Evolutionary conservation across 2,329 filamentous ascomycete genomes (phyloP), one percentile per base, ranked within the genome.

Genomic region (Fusarium sambucinum): DNA sequence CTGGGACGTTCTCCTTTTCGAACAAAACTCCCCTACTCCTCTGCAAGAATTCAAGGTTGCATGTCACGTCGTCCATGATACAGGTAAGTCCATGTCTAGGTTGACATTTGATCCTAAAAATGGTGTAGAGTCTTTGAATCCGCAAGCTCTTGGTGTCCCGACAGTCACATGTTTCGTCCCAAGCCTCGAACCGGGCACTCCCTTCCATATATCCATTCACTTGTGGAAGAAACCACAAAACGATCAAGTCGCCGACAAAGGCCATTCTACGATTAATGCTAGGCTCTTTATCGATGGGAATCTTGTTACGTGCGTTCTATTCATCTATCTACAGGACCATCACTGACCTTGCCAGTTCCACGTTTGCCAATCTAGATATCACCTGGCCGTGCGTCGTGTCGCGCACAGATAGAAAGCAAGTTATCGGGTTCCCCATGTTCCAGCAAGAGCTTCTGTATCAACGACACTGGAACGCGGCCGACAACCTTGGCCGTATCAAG

Each of bases 1-100:
- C 74, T 96, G 93, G 93, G 93, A 97, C 74, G 86, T 96, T 56
- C 87, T 96, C 42, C 83, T 96, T 64, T 96, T 96, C 76, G 90
- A 92, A 0, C 79, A 78, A 64, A 85, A 86, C 63, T 89, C 85
- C 71, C 89, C 88, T 72, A 77, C 91, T 14, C 93, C 93, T 1
- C 79, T 94, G 56, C 92, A 92, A 77, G 93, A 96, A 79, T 97
- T 96, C 84, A 90, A 89, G 75, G 92, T 92, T 10, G 85, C 87
- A 63, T 96, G 92, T 77, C 90, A 91, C 76, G 88, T 90, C 32
- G 85, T 89, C n/a, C 81, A 83, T 8, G 84, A 87, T 73, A 59
- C 76, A 48, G 82, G 83, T 83, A 70, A 64, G 78, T 65, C 1
- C 13, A 21, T n/a, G 5, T 17, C 30, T 27, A 13, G 1, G 7